A percentile compares a stretch with the other conserved stretches of the same genome.
Conservation (phyloP, 2,329 filamentous ascomycete genomes). For the Polychaeton citri region DNA sequence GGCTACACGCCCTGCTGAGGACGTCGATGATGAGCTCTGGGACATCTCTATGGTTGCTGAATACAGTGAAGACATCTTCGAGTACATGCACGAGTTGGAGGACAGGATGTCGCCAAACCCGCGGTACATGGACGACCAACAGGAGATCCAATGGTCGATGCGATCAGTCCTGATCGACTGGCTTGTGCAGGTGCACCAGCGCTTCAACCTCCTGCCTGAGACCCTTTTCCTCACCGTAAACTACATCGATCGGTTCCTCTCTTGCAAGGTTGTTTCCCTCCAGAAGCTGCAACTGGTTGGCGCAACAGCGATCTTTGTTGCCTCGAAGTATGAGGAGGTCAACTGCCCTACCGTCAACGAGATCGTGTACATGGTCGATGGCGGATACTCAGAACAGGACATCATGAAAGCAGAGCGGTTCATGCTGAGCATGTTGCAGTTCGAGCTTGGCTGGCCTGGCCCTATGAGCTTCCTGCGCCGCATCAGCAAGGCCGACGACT, state of each 20-base stretch:
- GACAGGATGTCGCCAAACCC: constrained; percentile 74
- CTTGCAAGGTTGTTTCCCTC: constrained; percentile 85
- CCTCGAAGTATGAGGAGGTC: constrained; percentile 97
- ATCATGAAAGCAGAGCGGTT: constrained; percentile 95
- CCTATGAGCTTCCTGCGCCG: constrained; percentile 96
- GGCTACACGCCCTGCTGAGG: constrained; percentile 51
- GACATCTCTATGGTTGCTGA: constrained; percentile 97
- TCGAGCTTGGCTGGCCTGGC: constrained; percentile 94
- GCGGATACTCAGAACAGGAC: constrained; percentile 77
- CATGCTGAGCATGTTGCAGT: constrained; percentile 93
- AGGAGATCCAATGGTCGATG: constrained; percentile 99
- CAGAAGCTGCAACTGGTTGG: constrained; percentile 93
- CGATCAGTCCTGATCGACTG: constrained; percentile 94
- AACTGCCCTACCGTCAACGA: constrained; percentile 90
- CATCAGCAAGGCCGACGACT: constrained; percentile 97
- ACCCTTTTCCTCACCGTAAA: constrained; percentile 92
- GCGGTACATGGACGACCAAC: constrained; percentile 92
- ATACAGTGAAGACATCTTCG: constrained; percentile 90
- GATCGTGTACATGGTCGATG: constrained; percentile 97
- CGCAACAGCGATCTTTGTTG: constrained; percentile 88
- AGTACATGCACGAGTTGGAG: constrained; percentile 82
- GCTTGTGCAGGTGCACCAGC: constrained; percentile 89
- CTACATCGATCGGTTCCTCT: constrained; percentile 93
- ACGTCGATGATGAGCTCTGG: constrained; percentile 78
- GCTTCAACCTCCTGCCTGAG: constrained; percentile 83